Conservation (phyloP, 495 filamentous ascomycete genomes). For the Chaetomium tenue region DNA sequence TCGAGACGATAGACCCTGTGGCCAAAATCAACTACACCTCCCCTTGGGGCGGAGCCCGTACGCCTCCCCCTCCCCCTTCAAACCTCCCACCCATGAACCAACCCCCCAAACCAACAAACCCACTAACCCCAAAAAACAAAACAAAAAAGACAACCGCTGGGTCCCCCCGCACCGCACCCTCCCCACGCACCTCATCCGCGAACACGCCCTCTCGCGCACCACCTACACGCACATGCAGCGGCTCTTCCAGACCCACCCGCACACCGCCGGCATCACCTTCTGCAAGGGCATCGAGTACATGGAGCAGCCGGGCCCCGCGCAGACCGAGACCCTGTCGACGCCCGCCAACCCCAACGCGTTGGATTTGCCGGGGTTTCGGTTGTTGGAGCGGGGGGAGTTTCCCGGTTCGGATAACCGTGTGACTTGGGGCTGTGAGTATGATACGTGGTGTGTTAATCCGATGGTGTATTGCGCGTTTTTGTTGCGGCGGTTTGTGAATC, state of each 20-base stretch:
- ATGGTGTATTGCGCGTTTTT: constrained; percentile 61
- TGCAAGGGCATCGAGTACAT: constrained; percentile 54
- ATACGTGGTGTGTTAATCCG: constrained; percentile 59
- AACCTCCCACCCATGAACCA: background rate
- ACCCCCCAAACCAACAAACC: background rate
- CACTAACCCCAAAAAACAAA: background rate
- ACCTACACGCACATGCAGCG: constrained; percentile 54
- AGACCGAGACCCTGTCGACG: constrained; percentile 33
- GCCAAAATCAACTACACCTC: constrained; percentile 61
- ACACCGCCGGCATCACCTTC: constrained; percentile 52
- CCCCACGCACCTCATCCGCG: constrained; percentile 30
- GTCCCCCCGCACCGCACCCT: constrained; percentile 19
- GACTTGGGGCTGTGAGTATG: constrained; percentile 57
- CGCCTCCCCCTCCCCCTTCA: background rate
- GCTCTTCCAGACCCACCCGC: constrained; percentile 38
- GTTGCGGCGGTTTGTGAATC: constrained; percentile 51
- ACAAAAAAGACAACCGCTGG: constrained; percentile 27
- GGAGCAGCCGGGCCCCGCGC: constrained; percentile 37
- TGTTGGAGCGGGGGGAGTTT: constrained; percentile 40
- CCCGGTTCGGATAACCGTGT: constrained; percentile 43
- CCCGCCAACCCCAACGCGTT: constrained; percentile 38
- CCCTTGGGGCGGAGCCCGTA: constrained; percentile 56
- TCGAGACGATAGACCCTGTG: constrained; percentile 41
- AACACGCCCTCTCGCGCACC: constrained; percentile 50
- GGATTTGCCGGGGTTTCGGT: constrained; percentile 47